Conservation (phyloP, 495 filamentous ascomycete species). For the Lepidopterella palustris region DNA sequence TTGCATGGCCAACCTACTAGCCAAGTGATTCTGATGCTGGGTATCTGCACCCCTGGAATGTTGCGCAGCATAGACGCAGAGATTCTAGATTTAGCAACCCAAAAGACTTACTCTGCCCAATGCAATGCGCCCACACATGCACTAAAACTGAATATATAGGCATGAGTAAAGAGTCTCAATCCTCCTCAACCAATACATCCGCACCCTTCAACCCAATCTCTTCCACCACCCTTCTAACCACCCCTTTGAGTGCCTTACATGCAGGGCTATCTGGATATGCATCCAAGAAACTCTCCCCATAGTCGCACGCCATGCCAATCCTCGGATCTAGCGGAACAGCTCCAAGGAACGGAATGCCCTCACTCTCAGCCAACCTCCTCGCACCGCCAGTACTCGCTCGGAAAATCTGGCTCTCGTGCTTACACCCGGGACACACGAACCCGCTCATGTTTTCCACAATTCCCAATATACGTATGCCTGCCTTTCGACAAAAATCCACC, state of each 20-base stretch:
- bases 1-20: too few relatives aligned
- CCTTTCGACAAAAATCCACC: slow-evolving; percentile 94
- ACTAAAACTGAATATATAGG: too few relatives aligned
- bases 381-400: slow-evolving; percentile 87
- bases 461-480: slow-evolving; percentile 78
- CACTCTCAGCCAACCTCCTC: slow-evolving; percentile 68
- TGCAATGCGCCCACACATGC: too few relatives aligned
- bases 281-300: slow-evolving; percentile 95
- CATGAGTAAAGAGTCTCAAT: neutral
- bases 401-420: slow-evolving; percentile 76
- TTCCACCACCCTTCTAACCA: slow-evolving; percentile 63
- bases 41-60: too few relatives aligned
- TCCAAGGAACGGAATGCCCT: slow-evolving; percentile 79
- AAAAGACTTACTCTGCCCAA: too few relatives aligned
- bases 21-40: too few relatives aligned
- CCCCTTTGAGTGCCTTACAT: slow-evolving; percentile 63
- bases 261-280: slow-evolving; percentile 87
- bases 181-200: neutral
- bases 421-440: slow-evolving; percentile 90
- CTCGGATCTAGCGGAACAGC: slow-evolving; percentile 89
- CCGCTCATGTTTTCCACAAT: slow-evolving; percentile 97
- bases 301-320: slow-evolving; percentile 94
- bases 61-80: too few relatives aligned
- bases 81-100: too few relatives aligned
- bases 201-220: slow-evolving; percentile 46